These are phyloP conservation scores for Dioszegia aurantiaca DNA, from an alignment of 768 basidiomycete species.

Conservation along the genomic window DNA sequence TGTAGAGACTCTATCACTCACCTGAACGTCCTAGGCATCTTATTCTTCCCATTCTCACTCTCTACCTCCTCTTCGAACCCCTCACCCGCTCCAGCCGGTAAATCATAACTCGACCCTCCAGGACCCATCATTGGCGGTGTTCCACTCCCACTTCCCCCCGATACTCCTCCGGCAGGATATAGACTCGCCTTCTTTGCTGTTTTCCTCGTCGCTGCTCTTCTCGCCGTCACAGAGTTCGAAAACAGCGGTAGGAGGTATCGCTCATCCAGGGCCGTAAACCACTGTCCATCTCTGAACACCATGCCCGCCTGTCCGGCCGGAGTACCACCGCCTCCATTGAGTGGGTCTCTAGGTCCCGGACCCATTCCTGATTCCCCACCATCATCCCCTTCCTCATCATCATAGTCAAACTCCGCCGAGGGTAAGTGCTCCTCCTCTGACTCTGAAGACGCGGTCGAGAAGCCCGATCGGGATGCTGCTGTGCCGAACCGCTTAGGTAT, in stretches of 20 bases:
- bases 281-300: conserved; percentile 69
- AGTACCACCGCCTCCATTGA: not conserved
- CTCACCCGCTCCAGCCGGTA: conserved; percentile 15
- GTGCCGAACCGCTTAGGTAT: conserved; percentile 14
- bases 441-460: conserved; percentile 41
- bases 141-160: conserved; percentile 26
- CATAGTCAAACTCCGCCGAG: conserved; percentile 24
- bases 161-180: conserved; percentile 22
- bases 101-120: conserved; percentile 36
- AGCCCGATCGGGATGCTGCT: conserved; percentile 36
- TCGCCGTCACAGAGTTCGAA: conserved; percentile 49
- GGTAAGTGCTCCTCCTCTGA: conserved; percentile 45
- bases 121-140: conserved; percentile 34
- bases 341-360: not conserved
- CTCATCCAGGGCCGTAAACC: conserved; percentile 95
- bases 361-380: conserved; percentile 14
- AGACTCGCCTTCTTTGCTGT: conserved; percentile 37
- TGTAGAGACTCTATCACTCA: conserved; percentile 18
- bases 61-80: conserved; percentile 38
- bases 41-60: conserved; percentile 51
- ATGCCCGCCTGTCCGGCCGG: conserved; percentile 34
- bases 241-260: conserved; percentile 88
- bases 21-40: conserved; percentile 49
- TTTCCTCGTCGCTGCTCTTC: conserved; percentile 30
- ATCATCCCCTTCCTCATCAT: conserved; percentile 22